phyloP scores from a whole-genome alignment of 768 basidiomycete species.

The Tricholoma hemisulphureum region DNA sequence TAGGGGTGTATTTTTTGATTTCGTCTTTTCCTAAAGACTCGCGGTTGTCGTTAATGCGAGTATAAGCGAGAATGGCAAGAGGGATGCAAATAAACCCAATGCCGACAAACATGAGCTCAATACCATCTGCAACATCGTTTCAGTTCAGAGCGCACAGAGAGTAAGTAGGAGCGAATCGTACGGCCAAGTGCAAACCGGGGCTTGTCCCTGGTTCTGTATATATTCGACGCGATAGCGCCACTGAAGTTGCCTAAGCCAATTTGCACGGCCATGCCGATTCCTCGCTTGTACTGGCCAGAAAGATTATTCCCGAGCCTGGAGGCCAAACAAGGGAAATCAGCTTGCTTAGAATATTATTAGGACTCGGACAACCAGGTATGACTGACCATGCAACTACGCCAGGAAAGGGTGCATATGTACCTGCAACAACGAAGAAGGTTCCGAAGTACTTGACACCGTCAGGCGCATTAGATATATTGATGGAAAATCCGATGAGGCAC shows the following conservation, averaged over 20 bases:
- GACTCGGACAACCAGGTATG: not conserved
- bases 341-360: not conserved
- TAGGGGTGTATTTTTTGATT: conserved; percentile 31
- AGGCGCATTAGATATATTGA: conserved; percentile 56
- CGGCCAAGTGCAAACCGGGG: conserved; percentile 65
- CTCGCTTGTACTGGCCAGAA: conserved; percentile 69
- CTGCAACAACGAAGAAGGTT: conserved; percentile 64
- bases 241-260: conserved; percentile 66
- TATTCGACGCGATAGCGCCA: conserved; percentile 62
- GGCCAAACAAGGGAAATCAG: not conserved
- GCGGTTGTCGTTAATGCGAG: conserved; percentile 52
- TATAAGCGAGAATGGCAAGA: conserved; percentile 48
- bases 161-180: conserved; percentile 33
- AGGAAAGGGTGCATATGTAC: conserved; percentile 60
- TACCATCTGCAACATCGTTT: conserved; percentile 40
- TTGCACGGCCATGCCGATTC: conserved; percentile 65
- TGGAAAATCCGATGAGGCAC: conserved; percentile 57
- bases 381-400: conserved; percentile 60
- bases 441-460: conserved; percentile 68
- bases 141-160: not conserved
- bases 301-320: conserved; percentile 67
- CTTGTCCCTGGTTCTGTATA: conserved; percentile 57
- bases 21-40: conserved; percentile 39
- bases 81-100: conserved; percentile 58
- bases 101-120: conserved; percentile 68